These are phyloP conservation scores for Chlorella sp. DNA, from an alignment of 139 green algal species.

Conservation along the genomic window DNA sequence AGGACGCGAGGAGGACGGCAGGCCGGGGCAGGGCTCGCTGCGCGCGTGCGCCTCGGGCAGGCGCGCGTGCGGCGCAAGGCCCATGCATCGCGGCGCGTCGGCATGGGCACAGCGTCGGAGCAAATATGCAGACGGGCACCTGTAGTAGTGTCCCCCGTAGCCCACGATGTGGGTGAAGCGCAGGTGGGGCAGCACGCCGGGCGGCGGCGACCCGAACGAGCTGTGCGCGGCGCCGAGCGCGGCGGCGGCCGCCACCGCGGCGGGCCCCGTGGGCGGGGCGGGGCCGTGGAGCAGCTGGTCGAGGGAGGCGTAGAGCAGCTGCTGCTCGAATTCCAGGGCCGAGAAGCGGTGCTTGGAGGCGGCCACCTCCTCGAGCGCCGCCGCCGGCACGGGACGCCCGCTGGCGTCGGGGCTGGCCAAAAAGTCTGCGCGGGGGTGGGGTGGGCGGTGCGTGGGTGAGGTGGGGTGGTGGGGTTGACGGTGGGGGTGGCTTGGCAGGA, in stretches of 20 bases:
- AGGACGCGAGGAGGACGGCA: too few species aligned
- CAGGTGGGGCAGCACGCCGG: constrained; percentile 3
- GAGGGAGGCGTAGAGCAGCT: constrained; percentile 39
- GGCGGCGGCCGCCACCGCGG: neutral
- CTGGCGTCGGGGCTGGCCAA: neutral
- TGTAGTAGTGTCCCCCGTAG: constrained; percentile 85
- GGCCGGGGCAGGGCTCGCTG: too few species aligned
- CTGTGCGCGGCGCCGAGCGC: constrained; percentile 12
- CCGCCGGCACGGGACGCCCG: constrained; percentile 20
- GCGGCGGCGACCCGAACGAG: constrained; percentile 7
- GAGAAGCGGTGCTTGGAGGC: constrained; percentile 45
- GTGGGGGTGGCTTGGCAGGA: neutral
- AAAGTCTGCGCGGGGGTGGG: too few species aligned
- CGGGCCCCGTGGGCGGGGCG: constrained; percentile 2
- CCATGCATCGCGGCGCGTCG: too few species aligned
- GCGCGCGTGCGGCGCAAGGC: too few species aligned
- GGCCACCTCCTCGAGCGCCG: neutral
- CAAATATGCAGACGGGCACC: too few species aligned
- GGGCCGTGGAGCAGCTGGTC: constrained; percentile 54
- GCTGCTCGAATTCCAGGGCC: constrained; percentile 70
- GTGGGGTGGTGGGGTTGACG: too few species aligned
- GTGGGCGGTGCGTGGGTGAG: too few species aligned
- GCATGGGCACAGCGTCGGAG: too few species aligned
- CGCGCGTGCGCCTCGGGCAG: too few species aligned
- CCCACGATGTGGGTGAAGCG: constrained; percentile 78